Base-by-base conservation (phyloP, 768 basidiomycete genomes). In the Leccinum variicolor region DNA sequence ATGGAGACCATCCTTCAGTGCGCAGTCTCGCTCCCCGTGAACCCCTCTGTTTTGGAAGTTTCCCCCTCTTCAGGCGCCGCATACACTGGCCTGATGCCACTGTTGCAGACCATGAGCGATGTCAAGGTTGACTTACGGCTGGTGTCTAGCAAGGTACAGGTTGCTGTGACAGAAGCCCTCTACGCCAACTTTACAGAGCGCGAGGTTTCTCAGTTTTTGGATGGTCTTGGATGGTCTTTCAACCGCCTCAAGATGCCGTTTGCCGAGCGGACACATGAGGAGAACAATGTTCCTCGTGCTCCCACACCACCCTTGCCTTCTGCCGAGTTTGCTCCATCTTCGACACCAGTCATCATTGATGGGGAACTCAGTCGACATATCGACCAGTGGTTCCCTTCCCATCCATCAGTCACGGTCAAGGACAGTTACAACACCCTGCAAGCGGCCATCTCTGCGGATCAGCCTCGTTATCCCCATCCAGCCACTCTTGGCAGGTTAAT, bases 401-500 rank as follows among this genome's bases (percentile, higher is more conserved):
- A 69, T 48, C 56, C 65, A 11, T 62, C 69, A 2, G 61, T 73
- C 36, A 65, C 73, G 23, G 57, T 75, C 53, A 36, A 66, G 34
- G 64, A 72, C 9, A 84, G 84, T 2, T 90, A 81, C 66, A 61
- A 68, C 4, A 67, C 76, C 8, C 82, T 90, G 67, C 69, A 79
- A 56, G 60, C 69, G 3, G 83, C 79, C 8, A 58, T 83, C n/a
- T 67, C 67, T 10, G 49, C 46, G 3, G 21, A 70, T 26, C 63
- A 66, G 3, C 78, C 81, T 21, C 62, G 78, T 9, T 81, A 80
- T 49, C 87, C 91, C 1, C 67, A 75, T 8, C 75, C 84, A 3
- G 71, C 71, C 13, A 75, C 78, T 7, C 66, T 94, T 26, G 84
- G 81, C 15, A 77, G 78, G 11, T 74, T 97, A 23, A 86, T 95